Conservation (phyloP, 306 rosid species). For the Rosa lucieae region DNA sequence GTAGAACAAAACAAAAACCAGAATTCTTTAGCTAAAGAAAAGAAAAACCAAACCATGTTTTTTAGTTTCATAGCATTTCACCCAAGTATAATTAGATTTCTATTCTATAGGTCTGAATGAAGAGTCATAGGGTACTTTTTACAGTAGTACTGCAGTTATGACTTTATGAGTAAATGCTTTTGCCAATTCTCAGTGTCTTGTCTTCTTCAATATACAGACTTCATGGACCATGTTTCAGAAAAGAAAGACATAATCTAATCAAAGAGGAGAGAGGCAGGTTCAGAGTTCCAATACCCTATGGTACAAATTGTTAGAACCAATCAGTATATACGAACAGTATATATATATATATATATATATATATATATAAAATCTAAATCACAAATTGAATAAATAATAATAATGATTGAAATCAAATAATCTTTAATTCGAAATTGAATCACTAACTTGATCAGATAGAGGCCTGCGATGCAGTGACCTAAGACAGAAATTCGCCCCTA, state of each 20-base stretch:
- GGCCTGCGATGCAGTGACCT: no score
- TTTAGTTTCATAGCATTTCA: neutral
- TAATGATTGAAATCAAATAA: no score
- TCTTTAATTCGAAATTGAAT: no score
- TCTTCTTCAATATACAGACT: neutral
- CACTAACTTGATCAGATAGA: no score
- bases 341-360: no score
- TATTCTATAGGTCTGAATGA: neutral
- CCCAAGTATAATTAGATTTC: neutral
- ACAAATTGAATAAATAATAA: no score
- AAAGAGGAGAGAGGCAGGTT: neutral
- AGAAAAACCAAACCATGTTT: neutral
- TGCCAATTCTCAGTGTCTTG: neutral
- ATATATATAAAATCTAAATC: no score
- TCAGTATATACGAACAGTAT: no score
- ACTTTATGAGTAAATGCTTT: neutral
- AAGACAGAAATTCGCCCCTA: no score
- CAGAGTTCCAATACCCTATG: neutral
- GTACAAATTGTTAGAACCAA: no score
- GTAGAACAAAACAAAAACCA: neutral
- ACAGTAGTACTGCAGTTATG: neutral
- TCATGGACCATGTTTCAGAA: constrained; percentile 3
- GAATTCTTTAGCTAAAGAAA: neutral
- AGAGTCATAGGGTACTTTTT: neutral
- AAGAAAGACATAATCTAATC: neutral